Base-by-base conservation (phyloP, 2,329 filamentous ascomycete species). In the Juglanconis juglandina region DNA sequence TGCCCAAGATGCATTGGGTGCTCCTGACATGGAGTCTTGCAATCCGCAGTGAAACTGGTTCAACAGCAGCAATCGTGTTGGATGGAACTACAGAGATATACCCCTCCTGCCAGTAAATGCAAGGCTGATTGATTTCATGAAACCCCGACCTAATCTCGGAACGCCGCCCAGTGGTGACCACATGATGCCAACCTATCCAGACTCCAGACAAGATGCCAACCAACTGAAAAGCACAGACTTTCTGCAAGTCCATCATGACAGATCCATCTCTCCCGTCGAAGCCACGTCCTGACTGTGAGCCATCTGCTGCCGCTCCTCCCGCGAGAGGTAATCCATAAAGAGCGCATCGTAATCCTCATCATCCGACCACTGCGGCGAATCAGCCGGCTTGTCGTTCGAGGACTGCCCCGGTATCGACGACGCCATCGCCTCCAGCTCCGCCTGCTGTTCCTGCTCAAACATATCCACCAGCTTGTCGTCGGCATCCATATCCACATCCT, bases 1-100 rank as follows among this genome's bases (percentile, higher is more conserved):
- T 53, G 89, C 90, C 17, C 91, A 94, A 70, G 91, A 94, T 66
- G 84, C 82, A 6, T 79, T 88, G 60, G 83, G 80, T 47, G 80
- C 76, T 39, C 79, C 83, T 33, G 86, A 88, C 66, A 57, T 57
- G 47, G 86, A 88, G 67, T 79, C 82, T 33, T 88, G 86, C 67
- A 82, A 84, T 63, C 81, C 81, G 59, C 86, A 88, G 76, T 88
- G 77, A 76, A 32, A 13, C 54, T 46, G 32, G 17, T 37, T 48
- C 46, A 11, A 30, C 6, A 34, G 17, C 24, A 58, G 24, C 14
- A 46, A 37, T n/a, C 10, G 32, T 14, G n/a, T 48, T 42, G 47
- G 24, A 30, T 42, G 46, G 10, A 53, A n/a, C 41, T 44, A 46
- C 30, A 24, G 35, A 44, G n/a, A 58, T 53, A 58, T 63, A 56